Conservation (phyloP, 2,329 filamentous ascomycete genomes). For the Pleomassaria siparia region DNA sequence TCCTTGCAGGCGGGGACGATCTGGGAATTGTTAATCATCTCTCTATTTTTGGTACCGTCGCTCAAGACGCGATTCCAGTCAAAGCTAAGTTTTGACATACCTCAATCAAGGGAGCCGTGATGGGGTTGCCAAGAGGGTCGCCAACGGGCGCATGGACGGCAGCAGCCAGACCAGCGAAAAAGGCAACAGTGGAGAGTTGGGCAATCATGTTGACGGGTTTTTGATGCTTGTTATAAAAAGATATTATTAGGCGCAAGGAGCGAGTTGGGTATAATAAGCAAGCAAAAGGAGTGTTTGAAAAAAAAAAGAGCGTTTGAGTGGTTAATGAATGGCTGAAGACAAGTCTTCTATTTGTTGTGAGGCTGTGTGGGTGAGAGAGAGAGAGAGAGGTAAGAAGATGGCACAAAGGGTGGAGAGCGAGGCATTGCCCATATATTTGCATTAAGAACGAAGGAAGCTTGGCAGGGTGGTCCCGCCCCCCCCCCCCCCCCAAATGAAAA, state of each 20-base stretch:
- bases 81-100: slow-evolving; percentile 24
- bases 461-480: slow-evolving; percentile 4
- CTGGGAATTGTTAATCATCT: slow-evolving; percentile 12
- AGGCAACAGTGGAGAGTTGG: slow-evolving; percentile 46
- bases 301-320: slow-evolving; percentile 29
- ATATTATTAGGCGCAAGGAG: slow-evolving; percentile 27
- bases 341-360: slow-evolving; percentile 22
- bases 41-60: neutral
- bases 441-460: too few relatives aligned
- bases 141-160: slow-evolving; percentile 32
- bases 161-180: slow-evolving; percentile 56
- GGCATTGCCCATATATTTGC: too few relatives aligned
- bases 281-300: slow-evolving; percentile 24
- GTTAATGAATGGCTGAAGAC: slow-evolving; percentile 30
- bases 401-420: slow-evolving; percentile 13
- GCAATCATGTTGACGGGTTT: slow-evolving; percentile 34
- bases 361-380: slow-evolving; percentile 9
- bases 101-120: slow-evolving; percentile 53
- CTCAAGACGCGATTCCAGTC: neutral
- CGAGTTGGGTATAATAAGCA: slow-evolving; percentile 1
- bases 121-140: slow-evolving; percentile 55
- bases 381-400: slow-evolving; percentile 6
- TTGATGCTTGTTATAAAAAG: slow-evolving; percentile 10
- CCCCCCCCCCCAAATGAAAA: too few relatives aligned
- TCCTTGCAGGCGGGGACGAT: slow-evolving; percentile 57